phyloP scores from a whole-genome alignment of 208 protist genomes.

The Acanthamoeba healyi region DNA sequence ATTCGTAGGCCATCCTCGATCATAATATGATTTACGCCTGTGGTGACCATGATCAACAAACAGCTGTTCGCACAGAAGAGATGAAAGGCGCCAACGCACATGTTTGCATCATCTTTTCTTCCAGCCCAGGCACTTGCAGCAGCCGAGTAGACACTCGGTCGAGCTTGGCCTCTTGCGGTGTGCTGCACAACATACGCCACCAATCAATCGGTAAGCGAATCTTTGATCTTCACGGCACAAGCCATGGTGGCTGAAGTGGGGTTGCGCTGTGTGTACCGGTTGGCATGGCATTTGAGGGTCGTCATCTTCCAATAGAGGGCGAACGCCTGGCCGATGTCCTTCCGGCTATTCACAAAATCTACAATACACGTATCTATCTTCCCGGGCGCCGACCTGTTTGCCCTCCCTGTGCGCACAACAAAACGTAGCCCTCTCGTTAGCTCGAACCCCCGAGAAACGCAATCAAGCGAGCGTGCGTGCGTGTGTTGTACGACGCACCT shows the following conservation, averaged over 20 bases:
- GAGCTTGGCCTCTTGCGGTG: constrained; percentile 62
- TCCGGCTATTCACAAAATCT: constrained; percentile 69
- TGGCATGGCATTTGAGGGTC: constrained; percentile 3
- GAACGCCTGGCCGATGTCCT: constrained; percentile 62
- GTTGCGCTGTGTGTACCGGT: background rate
- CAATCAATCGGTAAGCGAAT: background rate
- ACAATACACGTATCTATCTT: constrained; percentile 57
- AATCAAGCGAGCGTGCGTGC: too few relatives aligned
- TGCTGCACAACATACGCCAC: background rate
- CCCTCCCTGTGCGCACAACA: background rate
- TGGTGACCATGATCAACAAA: too few relatives aligned
- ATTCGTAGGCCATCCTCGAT: constrained; percentile 51
- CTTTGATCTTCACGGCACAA: too few relatives aligned
- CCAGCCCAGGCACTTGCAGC: constrained; percentile 15
- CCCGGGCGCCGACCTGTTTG: constrained; percentile 1
- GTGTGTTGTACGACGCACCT: background rate
- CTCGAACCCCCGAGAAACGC: too few relatives aligned
- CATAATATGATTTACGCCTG: constrained; percentile 18
- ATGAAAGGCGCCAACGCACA: background rate
- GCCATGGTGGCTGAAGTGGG: background rate
- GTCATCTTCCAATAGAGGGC: constrained; percentile 57
- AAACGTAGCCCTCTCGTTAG: too few relatives aligned
- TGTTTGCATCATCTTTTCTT: background rate
- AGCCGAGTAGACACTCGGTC: constrained; percentile 45
- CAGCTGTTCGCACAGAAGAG: too few relatives aligned